These are phyloP conservation scores for Boletus vinaceobasis DNA, from an alignment of 768 basidiomycete species.

Conservation along the genomic window DNA sequence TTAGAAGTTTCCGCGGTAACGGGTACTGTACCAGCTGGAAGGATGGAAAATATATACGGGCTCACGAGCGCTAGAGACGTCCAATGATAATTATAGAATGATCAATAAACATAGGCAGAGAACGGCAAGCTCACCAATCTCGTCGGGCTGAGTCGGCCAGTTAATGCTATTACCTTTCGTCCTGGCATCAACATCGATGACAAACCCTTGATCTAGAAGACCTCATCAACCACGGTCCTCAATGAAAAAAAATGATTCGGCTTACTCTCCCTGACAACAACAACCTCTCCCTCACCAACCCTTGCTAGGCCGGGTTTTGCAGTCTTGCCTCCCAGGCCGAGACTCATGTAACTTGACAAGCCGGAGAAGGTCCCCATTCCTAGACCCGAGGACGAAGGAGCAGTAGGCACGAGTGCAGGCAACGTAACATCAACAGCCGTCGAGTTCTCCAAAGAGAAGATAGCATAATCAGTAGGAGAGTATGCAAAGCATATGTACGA, in stretches of 20 bases:
- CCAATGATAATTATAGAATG: slow-evolving; percentile 54
- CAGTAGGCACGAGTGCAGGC: slow-evolving; percentile 38
- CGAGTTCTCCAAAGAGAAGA: slow-evolving; percentile 65
- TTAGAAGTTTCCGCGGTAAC: slow-evolving; percentile 21
- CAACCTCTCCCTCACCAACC: slow-evolving; percentile 56
- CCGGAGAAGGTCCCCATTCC: slow-evolving; percentile 70
- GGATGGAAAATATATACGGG: slow-evolving; percentile 74
- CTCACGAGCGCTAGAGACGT: slow-evolving; percentile 55
- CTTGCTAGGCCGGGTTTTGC: slow-evolving; percentile 56
- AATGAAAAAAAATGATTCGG: slow-evolving; percentile 5
- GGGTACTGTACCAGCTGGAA: slow-evolving; percentile 64
- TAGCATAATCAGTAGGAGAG: slow-evolving; percentile 59
- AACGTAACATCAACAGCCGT: slow-evolving; percentile 52
- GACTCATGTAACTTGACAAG: slow-evolving; percentile 80
- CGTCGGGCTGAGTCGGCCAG: slow-evolving; percentile 83
- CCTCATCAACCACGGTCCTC: neutral
- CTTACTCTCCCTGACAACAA: slow-evolving; percentile 80
- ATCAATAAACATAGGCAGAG: slow-evolving; percentile 49
- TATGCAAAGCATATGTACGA: slow-evolving; percentile 72
- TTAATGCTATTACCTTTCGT: slow-evolving; percentile 50
- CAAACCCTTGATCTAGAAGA: slow-evolving; percentile 59
- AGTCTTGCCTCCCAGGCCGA: slow-evolving; percentile 71
- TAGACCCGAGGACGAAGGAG: slow-evolving; percentile 29
- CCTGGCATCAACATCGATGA: slow-evolving; percentile 60
- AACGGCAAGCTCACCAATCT: slow-evolving; percentile 49